These are phyloP conservation scores for Canavalia gladiata DNA, from an alignment of 306 rosid genomes.

Conservation along the genomic window DNA sequence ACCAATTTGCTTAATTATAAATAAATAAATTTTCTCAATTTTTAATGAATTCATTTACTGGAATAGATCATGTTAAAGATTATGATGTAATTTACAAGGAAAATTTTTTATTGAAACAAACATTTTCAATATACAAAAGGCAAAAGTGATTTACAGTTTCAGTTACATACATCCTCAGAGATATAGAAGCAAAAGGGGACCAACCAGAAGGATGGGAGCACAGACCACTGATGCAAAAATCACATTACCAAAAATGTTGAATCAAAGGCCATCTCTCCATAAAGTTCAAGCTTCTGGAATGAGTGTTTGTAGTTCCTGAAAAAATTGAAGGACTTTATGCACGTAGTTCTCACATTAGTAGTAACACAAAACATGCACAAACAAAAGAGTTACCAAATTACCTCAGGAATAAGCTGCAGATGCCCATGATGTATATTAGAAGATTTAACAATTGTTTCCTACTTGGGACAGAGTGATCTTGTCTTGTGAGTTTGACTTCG, in stretches of 20 bases:
- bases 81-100: conserved; percentile 51
- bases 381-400: conserved; percentile 47
- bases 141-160: conserved; percentile 51
- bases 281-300: conserved; percentile 73
- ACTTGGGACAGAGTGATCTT: conserved; percentile 54
- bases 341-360: conserved; percentile 19
- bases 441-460: conserved; percentile 67
- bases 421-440: conserved; percentile 56
- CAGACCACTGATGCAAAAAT: conserved; percentile 11
- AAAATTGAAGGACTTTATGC: conserved; percentile 39
- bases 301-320: conserved; percentile 69
- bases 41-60: not conserved
- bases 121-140: conserved; percentile 44
- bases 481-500: conserved; percentile 42
- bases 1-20: not conserved
- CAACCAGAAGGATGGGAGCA: conserved; percentile 9
- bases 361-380: conserved; percentile 36
- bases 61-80: conserved; percentile 3
- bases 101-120: conserved; percentile 37
- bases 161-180: conserved; percentile 34
- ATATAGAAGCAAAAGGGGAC: conserved; percentile 10
- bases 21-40: conserved; percentile 7
- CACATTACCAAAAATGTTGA: conserved; percentile 30
- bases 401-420: conserved; percentile 65
- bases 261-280: conserved; percentile 7